A percentile compares a stretch with the other conserved stretches of the same genome.
Evolutionary conservation across 768 basidiomycete genomes (phyloP).

Genomic region (Favolaschia claudopus): DNA sequence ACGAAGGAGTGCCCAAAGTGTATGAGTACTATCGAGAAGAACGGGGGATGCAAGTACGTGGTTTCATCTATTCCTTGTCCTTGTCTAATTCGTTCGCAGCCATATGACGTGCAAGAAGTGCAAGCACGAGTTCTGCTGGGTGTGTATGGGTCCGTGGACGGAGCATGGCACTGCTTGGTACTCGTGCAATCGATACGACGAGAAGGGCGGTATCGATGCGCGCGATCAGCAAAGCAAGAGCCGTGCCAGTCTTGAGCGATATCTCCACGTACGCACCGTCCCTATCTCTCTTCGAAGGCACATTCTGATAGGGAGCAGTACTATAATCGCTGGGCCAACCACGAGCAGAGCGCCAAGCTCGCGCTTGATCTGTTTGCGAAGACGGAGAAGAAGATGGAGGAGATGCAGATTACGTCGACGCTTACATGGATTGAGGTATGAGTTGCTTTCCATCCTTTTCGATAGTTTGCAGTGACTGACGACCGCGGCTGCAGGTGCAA

Average conservation of each 20-base stretch:
- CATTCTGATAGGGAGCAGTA: slow-evolving; percentile 60
- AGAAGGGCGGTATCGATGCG: slow-evolving; percentile 86
- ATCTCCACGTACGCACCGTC: slow-evolving; percentile 80
- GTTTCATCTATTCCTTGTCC: slow-evolving; percentile 8
- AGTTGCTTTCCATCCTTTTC: not conserved
- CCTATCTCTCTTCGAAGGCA: not conserved
- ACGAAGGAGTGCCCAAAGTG: slow-evolving; percentile 98
- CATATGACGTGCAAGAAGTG: slow-evolving; percentile 99
- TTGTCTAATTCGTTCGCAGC: slow-evolving; percentile 49
- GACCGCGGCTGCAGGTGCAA: slow-evolving; percentile 56
- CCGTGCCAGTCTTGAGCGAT: slow-evolving; percentile 91
- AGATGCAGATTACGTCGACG: slow-evolving; percentile 93
- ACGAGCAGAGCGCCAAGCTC: slow-evolving; percentile 98
- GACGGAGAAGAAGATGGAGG: slow-evolving; percentile 99
- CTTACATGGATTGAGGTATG: slow-evolving; percentile 95
- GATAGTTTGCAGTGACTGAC: too few relatives aligned
- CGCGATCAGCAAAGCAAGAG: slow-evolving; percentile 92
- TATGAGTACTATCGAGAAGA: slow-evolving; percentile 99
- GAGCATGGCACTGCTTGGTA: slow-evolving; percentile 99
- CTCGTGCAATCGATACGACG: slow-evolving; percentile 97
- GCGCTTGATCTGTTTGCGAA: slow-evolving; percentile 91
- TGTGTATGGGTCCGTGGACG: slow-evolving; percentile 99
- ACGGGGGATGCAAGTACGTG: slow-evolving; percentile 98
- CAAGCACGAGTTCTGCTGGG: slow-evolving; percentile 99
- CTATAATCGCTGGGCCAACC: slow-evolving; percentile 99